Conservation (phyloP, 176 grass and related monocot species). For the Bothriochloa decipiens region DNA sequence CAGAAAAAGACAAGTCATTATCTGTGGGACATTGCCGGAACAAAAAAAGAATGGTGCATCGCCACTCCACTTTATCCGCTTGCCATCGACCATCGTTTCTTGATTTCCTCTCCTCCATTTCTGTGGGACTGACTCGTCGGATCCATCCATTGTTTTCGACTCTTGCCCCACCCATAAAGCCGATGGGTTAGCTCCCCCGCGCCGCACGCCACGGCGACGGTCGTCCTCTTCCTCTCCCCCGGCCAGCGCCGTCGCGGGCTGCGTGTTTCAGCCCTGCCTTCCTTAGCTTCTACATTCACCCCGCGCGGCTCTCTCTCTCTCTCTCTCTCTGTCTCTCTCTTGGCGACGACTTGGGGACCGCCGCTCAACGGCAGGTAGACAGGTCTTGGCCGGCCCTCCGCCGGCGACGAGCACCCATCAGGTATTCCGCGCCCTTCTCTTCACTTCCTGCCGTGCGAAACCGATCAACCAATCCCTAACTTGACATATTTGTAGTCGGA, state of each 20-base stretch:
- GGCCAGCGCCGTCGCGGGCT: background rate
- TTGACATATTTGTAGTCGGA: background rate
- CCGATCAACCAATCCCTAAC: background rate
- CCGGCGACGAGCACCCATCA: background rate
- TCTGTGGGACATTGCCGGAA: background rate
- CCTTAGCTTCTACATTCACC: background rate
- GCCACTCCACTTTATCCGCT: constrained; percentile 29
- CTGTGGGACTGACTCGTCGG: constrained; percentile 12
- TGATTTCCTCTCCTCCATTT: constrained; percentile 1
- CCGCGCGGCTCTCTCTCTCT: background rate
- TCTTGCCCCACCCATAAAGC: constrained; percentile 12
- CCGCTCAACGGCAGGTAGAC: background rate
- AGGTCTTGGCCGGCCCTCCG: background rate
- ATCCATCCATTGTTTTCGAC: constrained; percentile 13
- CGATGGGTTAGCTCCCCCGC: background rate
- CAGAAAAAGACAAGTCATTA: constrained; percentile 18
- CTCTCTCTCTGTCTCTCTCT: background rate
- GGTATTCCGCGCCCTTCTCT: background rate
- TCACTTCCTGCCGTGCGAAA: background rate
- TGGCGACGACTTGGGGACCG: background rate
- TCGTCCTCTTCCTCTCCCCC: background rate
- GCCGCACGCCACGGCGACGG: background rate
- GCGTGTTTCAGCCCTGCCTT: background rate
- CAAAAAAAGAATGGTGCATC: background rate
- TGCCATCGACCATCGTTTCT: constrained; percentile 33